A percentile compares a stretch with the other conserved stretches of the same genome.
Conservation (phyloP, 2,329 filamentous ascomycete genomes). For the Akanthomyces uredinophilus region DNA sequence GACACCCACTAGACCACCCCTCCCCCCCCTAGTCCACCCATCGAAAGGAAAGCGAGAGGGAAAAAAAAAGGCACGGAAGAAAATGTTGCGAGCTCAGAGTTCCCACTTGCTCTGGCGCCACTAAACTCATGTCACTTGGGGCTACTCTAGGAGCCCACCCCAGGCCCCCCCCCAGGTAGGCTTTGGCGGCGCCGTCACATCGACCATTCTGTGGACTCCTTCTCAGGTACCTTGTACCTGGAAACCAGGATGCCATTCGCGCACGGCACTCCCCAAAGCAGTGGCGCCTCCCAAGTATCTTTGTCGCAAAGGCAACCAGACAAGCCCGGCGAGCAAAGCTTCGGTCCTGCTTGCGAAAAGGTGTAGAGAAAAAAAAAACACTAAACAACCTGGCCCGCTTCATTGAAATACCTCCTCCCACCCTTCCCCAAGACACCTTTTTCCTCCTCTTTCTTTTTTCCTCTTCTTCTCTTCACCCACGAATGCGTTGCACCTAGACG, state of each 20-base stretch:
- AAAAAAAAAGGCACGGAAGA: conserved; percentile 1
- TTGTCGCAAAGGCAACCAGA: background rate
- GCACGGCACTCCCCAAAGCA: conserved; percentile 4
- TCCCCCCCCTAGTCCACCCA: background rate
- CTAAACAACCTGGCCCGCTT: conserved; percentile 15
- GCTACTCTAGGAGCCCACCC: background rate
- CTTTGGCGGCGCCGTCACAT: background rate
- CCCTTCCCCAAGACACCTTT: conserved; percentile 24
- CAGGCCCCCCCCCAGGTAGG: background rate
- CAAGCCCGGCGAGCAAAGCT: background rate
- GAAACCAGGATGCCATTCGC: background rate
- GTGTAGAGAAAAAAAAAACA: conserved; percentile 6
- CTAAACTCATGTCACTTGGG: conserved; percentile 12
- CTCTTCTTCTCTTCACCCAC: conserved; percentile 41
- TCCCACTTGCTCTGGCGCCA: conserved; percentile 12
- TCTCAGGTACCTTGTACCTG: background rate
- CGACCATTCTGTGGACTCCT: background rate
- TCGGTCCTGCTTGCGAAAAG: conserved; percentile 11
- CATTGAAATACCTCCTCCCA: conserved; percentile 38
- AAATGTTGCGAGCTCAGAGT: conserved; percentile 3
- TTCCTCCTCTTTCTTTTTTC: conserved; percentile 28
- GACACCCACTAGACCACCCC: background rate
- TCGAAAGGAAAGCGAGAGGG: background rate
- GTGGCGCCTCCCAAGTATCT: background rate
- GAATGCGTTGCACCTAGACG: conserved; percentile 43